A percentile compares a stretch with the other conserved stretches of the same genome.
Evolutionary conservation across 768 basidiomycete genomes (phyloP).

Genomic region (Cyclocybe cylindracea): DNA sequence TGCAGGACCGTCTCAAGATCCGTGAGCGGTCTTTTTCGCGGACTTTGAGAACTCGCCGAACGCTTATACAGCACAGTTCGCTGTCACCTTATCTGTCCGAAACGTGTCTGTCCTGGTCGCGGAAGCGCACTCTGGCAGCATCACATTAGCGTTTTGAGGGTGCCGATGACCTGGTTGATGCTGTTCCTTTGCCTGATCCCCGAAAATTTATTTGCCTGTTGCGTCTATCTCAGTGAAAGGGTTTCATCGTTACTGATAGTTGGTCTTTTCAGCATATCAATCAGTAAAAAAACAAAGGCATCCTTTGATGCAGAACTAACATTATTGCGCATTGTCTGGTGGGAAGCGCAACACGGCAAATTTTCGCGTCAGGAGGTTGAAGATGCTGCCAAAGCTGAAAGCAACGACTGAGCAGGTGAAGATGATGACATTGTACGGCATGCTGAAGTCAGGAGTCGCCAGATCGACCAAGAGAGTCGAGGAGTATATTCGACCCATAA

Average conservation of each 20-base stretch:
- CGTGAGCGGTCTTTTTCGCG: slow-evolving; percentile 11
- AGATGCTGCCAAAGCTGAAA: slow-evolving; percentile 89
- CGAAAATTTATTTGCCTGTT: not conserved
- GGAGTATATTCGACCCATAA: slow-evolving; percentile 65
- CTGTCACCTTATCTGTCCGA: slow-evolving; percentile 11
- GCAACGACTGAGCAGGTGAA: slow-evolving; percentile 91
- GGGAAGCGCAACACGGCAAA: slow-evolving; percentile 59
- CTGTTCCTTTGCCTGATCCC: slow-evolving; percentile 5
- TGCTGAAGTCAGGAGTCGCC: slow-evolving; percentile 98
- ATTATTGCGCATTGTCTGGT: slow-evolving; percentile 1
- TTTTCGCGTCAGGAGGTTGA: slow-evolving; percentile 82
- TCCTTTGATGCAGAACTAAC: not conserved
- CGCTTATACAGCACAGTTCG: not conserved
- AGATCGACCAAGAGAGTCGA: slow-evolving; percentile 82
- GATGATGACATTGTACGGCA: slow-evolving; percentile 99
- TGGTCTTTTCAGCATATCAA: too few relatives aligned
- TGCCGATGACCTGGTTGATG: slow-evolving; percentile 1
- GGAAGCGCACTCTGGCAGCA: not conserved
- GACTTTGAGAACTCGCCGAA: slow-evolving; percentile 2
- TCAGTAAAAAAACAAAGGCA: not conserved
- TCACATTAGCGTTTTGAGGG: slow-evolving; percentile 8
- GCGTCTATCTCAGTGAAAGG: not conserved
- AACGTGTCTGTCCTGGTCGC: slow-evolving; percentile 3
- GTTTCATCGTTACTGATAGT: not conserved
- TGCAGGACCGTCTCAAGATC: slow-evolving; percentile 11